Percentiles rank a stretch among this genome's conserved stretches.
phyloP scores from a whole-genome alignment of 305 asterid species.

The Solanum hybrid region DNA sequence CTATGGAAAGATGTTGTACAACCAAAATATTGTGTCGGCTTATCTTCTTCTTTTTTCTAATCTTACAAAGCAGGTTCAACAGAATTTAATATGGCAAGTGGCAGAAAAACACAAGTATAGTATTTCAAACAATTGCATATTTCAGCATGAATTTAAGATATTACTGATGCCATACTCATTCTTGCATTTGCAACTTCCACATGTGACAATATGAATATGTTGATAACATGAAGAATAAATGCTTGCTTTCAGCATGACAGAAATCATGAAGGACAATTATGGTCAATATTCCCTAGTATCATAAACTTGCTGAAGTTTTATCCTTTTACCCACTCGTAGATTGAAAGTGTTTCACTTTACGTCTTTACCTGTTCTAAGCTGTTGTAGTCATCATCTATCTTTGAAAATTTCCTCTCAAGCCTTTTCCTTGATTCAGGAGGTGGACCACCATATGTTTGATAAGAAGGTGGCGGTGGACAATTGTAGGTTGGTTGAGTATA shows the following conservation, averaged over 20 bases:
- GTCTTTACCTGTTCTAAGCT: slow-evolving; percentile 73
- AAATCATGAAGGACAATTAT: not conserved
- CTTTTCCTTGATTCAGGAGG: slow-evolving; percentile 46
- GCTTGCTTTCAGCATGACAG: not conserved
- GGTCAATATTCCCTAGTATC: not conserved
- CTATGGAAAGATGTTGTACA: not conserved
- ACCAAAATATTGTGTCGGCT: not conserved
- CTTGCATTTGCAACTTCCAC: not conserved
- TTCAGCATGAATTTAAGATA: not conserved
- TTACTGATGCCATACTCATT: not conserved
- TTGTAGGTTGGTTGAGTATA: slow-evolving; percentile 47
- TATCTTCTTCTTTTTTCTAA: not conserved
- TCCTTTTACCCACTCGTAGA: not conserved
- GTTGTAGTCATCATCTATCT: slow-evolving; percentile 68
- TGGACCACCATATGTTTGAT: slow-evolving; percentile 35
- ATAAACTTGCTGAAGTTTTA: not conserved
- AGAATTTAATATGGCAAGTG: not conserved
- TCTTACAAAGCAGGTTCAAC: not conserved
- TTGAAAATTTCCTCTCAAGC: slow-evolving; percentile 72
- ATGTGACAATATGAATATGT: not conserved
- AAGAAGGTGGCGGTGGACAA: slow-evolving; percentile 24
- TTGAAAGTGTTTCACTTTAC: slow-evolving; percentile 17
- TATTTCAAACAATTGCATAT: not conserved
- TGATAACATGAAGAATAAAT: not conserved
- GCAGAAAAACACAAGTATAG: not conserved